These are phyloP conservation scores for Umbilicus rupestris DNA, from an alignment of 164 flowering plant species.

Conservation along the genomic window DNA sequence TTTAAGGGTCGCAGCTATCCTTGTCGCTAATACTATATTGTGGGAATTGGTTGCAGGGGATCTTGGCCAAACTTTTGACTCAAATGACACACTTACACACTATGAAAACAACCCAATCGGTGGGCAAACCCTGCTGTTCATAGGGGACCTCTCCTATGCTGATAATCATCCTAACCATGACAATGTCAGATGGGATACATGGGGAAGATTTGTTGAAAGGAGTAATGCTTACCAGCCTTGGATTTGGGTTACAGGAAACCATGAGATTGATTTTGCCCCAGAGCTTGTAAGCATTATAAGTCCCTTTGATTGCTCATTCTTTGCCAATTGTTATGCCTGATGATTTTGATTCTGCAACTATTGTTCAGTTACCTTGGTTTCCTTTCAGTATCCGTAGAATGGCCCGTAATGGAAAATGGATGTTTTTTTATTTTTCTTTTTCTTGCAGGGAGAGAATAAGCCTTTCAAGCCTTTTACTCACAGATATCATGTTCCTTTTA, in stretches of 20 bases:
- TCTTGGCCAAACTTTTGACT: constrained; percentile 11
- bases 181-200: constrained; percentile 10
- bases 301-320: no score
- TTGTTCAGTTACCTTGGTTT: background rate
- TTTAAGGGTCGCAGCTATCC: background rate
- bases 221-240: constrained; percentile 11
- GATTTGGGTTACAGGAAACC: constrained; percentile 11
- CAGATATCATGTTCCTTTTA: constrained; percentile 5
- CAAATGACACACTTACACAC: constrained; percentile 7
- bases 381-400: background rate
- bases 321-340: no score
- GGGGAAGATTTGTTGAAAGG: constrained; percentile 11
- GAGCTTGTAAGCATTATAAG: constrained; percentile 2
- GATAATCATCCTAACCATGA: constrained; percentile 7
- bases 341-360: background rate
- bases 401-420: background rate
- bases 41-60: constrained; percentile 5
- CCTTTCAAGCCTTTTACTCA: constrained; percentile 11
- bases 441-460: constrained; percentile 8
- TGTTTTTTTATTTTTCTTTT: no score
- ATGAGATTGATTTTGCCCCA: constrained; percentile 9
- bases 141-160: constrained; percentile 10
- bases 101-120: constrained; percentile 2
- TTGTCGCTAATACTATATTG: background rate
- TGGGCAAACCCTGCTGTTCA: background rate